These are phyloP conservation scores for Massariosphaeria phaeospora DNA, from an alignment of 495 filamentous ascomycete genomes.

Conservation along the genomic window DNA sequence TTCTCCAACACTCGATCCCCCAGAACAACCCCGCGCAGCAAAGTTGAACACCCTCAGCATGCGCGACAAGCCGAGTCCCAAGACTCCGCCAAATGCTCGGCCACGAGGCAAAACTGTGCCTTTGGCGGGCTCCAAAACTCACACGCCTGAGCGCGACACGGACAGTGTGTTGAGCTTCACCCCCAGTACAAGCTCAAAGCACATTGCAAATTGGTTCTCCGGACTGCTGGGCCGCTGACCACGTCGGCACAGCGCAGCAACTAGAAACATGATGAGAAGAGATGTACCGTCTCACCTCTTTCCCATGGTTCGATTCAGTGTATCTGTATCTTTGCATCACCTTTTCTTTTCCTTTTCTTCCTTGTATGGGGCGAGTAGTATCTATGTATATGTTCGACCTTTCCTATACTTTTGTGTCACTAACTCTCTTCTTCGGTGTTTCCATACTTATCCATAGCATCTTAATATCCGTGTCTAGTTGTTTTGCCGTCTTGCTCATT, in stretches of 20 bases:
- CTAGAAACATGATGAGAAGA: not conserved
- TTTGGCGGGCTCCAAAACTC: not conserved
- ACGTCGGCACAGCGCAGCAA: not conserved
- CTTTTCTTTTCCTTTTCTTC: not conserved
- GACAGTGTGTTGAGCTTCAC: conserved; percentile 17
- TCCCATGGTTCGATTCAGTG: not conserved
- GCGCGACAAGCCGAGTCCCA: conserved; percentile 2
- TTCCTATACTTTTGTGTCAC: no score
- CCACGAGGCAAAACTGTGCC: conserved; percentile 17
- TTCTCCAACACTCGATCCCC: not conserved
- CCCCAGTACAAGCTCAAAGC: conserved; percentile 8
- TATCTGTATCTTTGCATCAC: not conserved
- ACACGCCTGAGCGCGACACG: conserved; percentile 4
- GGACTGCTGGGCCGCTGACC: conserved; percentile 22
- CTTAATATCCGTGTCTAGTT: no score
- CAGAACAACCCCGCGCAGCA: not conserved
- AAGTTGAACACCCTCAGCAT: not conserved
- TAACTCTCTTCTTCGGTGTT: no score
- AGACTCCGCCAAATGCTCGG: conserved; percentile 6
- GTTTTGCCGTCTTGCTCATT: no score
- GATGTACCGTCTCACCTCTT: not conserved
- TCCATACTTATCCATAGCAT: no score
- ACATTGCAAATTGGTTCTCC: conserved; percentile 25
- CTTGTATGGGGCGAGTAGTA: not conserved
- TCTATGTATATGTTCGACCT: no score